Conservation (phyloP, 257 asterid species). For the Mitragyna speciosa region DNA sequence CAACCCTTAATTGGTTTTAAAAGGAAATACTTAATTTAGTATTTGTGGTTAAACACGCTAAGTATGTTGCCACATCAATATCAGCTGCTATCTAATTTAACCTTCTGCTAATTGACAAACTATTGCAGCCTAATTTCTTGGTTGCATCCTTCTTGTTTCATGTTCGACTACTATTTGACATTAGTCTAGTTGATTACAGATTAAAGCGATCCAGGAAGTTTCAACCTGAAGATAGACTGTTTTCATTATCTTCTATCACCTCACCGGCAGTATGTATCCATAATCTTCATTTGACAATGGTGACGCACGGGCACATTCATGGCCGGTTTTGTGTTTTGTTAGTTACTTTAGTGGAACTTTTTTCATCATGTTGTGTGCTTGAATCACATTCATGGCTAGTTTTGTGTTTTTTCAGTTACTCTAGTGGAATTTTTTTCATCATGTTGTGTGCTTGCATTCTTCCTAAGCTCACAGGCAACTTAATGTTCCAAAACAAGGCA, state of each 20-base stretch:
- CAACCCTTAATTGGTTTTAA: not conserved
- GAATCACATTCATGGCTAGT: not conserved
- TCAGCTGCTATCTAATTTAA: not conserved
- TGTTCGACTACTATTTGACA: not conserved
- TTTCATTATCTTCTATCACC: slow-evolving; percentile 88
- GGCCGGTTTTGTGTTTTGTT: not conserved
- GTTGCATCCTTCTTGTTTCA: not conserved
- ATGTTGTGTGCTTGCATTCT: not conserved
- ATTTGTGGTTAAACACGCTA: not conserved
- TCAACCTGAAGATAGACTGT: slow-evolving; percentile 97
- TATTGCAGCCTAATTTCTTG: not conserved
- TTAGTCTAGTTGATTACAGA: slow-evolving; percentile 41
- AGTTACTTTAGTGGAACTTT: not conserved
- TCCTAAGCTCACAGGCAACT: not conserved
- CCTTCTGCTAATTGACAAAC: not conserved
- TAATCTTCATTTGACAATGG: slow-evolving; percentile 6
- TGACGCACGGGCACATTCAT: not conserved
- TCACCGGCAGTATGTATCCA: slow-evolving; percentile 81
- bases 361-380: not conserved
- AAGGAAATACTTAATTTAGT: not conserved
- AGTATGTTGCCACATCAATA: not conserved
- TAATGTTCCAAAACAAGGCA: not conserved
- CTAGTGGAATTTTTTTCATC: too few relatives aligned
- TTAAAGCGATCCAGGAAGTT: slow-evolving; percentile 93
- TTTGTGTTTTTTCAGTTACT: not conserved